phyloP scores from a whole-genome alignment of 2,329 filamentous ascomycete genomes.

The Trichoderma atrobrunneum region DNA sequence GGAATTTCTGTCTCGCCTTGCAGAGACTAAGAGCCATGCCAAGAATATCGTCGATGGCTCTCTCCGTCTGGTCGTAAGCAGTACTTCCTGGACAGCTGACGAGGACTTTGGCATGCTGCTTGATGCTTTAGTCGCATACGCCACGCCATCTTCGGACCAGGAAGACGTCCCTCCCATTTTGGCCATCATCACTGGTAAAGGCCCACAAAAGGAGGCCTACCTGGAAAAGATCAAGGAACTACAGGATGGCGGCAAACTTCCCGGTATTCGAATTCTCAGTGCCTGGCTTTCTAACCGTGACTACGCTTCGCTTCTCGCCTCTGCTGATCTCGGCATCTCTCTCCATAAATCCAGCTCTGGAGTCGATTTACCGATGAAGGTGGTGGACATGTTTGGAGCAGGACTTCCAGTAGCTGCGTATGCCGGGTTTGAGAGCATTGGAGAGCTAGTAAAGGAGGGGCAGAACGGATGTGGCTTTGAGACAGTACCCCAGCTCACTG shows the following conservation, averaged over 20 bases:
- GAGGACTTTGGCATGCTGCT: slow-evolving; percentile 92
- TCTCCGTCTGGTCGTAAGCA: slow-evolving; percentile 76
- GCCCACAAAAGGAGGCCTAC: slow-evolving; percentile 78
- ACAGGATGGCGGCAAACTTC: slow-evolving; percentile 59
- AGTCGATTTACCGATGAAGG: slow-evolving; percentile 97
- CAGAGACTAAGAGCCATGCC: slow-evolving; percentile 61
- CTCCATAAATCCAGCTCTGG: slow-evolving; percentile 92
- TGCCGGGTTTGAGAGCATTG: slow-evolving; percentile 80
- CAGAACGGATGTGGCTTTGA: slow-evolving; percentile 84
- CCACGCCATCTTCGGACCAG: slow-evolving; percentile 46
- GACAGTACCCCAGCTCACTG: slow-evolving; percentile 62
- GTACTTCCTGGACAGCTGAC: slow-evolving; percentile 95
- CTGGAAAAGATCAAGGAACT: slow-evolving; percentile 62
- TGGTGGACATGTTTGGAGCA: slow-evolving; percentile 97
- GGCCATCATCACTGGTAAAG: slow-evolving; percentile 92
- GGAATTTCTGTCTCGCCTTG: slow-evolving; percentile 62
- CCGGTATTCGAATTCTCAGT: slow-evolving; percentile 69
- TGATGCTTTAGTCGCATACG: slow-evolving; percentile 75
- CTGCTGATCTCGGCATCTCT: slow-evolving; percentile 85
- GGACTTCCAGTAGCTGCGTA: slow-evolving; percentile 89
- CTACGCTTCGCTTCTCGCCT: slow-evolving; percentile 80
- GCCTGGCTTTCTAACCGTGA: slow-evolving; percentile 82
- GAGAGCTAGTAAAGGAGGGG: slow-evolving; percentile 84
- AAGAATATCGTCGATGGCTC: slow-evolving; percentile 56
- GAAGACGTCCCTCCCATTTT: slow-evolving; percentile 61